Base-by-base conservation (phyloP, 306 rosid species). In the Lathyrus sativus region DNA sequence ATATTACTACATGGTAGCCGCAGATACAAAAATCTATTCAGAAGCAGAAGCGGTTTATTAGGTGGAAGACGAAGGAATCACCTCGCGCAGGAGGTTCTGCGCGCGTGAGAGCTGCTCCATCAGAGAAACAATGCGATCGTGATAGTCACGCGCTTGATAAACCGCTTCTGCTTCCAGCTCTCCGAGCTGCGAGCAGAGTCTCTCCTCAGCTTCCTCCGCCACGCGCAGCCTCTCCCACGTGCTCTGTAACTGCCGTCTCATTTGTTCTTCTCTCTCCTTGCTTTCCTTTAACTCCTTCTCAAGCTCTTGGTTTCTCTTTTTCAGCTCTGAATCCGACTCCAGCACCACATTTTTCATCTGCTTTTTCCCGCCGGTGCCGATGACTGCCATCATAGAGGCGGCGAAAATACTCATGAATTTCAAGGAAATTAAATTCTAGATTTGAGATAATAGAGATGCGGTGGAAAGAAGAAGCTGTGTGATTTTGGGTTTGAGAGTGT, bases 181-280 rank as follows among this genome's bases (percentile, higher is more conserved):
- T 0, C 97, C 96, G 24, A 93, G 88, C 87, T 93, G 98, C 0
- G 85, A 86, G 67, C 96, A 93, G 43, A 93, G 96, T 42, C 90
- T 82, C 91, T 93, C 98, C 74, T 93, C 98, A 0, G 88, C 98
- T 3, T 90, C 98, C 72, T 93, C 98, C 7, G 95, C 90, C 37
- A 93, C 82, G 33, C 86, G 81, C 19, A 93, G 85, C 81, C 96
- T 84, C 68, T 88, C 82, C 48, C 80, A 74, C 13, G 82, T 71
- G 65, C 75, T 81, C 26, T 74, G 72, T 1, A 93, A 76, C 73
- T 93, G 77, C 2, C 56, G 48, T 56, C 41, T 85, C 99, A 86
- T 86, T 49, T 74, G 15, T 65, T 85, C 88, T 79, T 93, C 97
- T 28, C 97, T 80, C 68, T 85, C 89, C 4, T 56, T 87, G 79